Conservation (phyloP, 257 asterid species). For the Verbena officinalis region DNA sequence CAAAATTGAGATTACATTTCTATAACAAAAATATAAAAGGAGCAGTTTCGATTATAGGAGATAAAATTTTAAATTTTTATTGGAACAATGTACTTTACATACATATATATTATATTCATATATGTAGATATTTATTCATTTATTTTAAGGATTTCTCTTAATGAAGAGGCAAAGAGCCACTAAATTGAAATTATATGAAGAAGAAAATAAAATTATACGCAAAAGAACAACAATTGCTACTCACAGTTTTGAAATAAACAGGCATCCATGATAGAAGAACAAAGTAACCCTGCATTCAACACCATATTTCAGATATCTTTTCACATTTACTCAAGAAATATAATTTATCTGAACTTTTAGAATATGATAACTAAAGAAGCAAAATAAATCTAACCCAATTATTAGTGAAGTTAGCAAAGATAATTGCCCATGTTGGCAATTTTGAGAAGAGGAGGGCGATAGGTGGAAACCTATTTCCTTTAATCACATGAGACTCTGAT, state of each 20-base stretch:
- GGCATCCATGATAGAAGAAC: conserved; percentile 99
- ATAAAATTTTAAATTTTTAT: too few relatives aligned
- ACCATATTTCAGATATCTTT: too few relatives aligned
- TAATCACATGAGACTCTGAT: conserved; percentile 44
- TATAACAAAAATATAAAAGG: too few relatives aligned
- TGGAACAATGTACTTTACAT: too few relatives aligned
- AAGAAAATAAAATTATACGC: too few relatives aligned
- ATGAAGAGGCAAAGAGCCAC: background rate
- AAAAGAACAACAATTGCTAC: conserved; percentile 26
- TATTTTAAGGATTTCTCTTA: background rate
- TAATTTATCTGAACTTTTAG: background rate
- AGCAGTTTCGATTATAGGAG: too few relatives aligned
- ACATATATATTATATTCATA: too few relatives aligned
- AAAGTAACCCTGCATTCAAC: conserved; percentile 93
- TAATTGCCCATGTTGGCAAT: conserved; percentile 91
- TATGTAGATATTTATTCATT: too few relatives aligned
- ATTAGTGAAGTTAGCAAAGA: conserved; percentile 80
- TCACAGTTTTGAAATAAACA: conserved; percentile 89
- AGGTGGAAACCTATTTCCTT: conserved; percentile 62
- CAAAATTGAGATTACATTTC: background rate
- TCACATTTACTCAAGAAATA: too few relatives aligned
- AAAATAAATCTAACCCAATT: conserved; percentile 65
- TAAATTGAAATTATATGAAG: background rate
- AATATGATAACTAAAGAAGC: background rate
- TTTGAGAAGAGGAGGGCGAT: conserved; percentile 67